A percentile compares a stretch with the other conserved stretches of the same genome.
These are phyloP conservation scores for Leccinum obscurum DNA, from an alignment of 768 basidiomycete genomes.

Conservation along the genomic window DNA sequence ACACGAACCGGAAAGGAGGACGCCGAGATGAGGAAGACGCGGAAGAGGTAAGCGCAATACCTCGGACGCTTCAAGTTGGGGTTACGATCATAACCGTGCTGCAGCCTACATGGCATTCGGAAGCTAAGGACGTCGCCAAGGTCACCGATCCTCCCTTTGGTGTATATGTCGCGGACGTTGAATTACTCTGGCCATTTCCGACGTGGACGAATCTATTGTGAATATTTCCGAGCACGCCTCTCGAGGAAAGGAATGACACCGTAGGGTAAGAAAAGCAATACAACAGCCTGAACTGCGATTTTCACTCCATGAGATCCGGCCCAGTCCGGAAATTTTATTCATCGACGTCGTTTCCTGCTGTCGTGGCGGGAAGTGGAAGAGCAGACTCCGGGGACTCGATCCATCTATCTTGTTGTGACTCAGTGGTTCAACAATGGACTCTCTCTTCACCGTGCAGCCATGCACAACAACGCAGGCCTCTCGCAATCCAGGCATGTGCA, in stretches of 20 bases:
- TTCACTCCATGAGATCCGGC: constrained; percentile 14
- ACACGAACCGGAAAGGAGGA: constrained; percentile 51
- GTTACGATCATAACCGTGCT: constrained; percentile 91
- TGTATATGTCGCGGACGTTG: constrained; percentile 25
- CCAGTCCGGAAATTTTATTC: constrained; percentile 8
- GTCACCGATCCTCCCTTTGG: constrained; percentile 78
- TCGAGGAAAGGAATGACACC: constrained; percentile 7
- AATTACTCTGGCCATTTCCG: not conserved
- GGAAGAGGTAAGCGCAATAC: constrained; percentile 82
- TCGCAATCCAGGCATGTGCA: not conserved
- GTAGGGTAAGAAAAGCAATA: not conserved
- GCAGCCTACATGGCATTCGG: constrained; percentile 90
- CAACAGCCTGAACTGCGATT: constrained; percentile 16
- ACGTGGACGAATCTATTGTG: constrained; percentile 13
- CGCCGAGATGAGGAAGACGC: constrained; percentile 68
- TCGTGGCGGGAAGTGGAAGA: constrained; percentile 3
- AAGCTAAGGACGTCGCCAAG: constrained; percentile 94
- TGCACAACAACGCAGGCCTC: too few species aligned
- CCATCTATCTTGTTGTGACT: constrained; percentile 1
- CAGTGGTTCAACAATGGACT: not conserved
- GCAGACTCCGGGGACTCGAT: too few species aligned
- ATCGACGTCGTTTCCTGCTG: not conserved
- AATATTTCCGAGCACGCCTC: constrained; percentile 15
- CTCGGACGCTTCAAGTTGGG: constrained; percentile 63
- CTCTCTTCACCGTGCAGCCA: too few species aligned